Evolutionary conservation across 345 rosid species (phyloP), one percentile per base, ranked within the genome.

Genomic region (Mallotus nudiflorus): DNA sequence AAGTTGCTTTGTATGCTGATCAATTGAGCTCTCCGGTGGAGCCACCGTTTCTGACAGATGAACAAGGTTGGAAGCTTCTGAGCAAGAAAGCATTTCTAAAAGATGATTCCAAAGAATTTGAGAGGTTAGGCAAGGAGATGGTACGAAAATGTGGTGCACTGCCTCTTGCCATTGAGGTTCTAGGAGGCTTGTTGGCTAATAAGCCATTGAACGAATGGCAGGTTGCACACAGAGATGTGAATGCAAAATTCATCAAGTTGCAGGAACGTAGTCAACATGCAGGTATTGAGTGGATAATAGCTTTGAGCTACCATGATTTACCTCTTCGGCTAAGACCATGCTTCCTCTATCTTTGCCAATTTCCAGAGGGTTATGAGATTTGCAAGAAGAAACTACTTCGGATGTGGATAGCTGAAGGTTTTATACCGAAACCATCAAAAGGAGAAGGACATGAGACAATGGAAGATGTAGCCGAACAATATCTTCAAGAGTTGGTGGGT

Each of bases 91-190:
- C 63, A 18, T 59, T 59, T 33, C 63, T 22, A 0, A 15, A 10
- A 2, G 63, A 59, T 33, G 37, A 42, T 12, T 4, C 9, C 9
- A 1, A 5, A 12, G 46, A 52, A 37, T n/a, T 52, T 11, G 65
- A 61, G 16, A 46, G 15, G 15, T 28, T 62, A 0, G 76, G 68
- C 4, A 42, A 15, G 20, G 72, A 60, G 22, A 70, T 76, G 56
- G 45, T 68, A 14, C 37, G 42, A 20, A 62, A 63, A 54, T 75
- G 69, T 25, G 60, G 50, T 25, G 78, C 73, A 8, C 16, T 75
- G 16, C 78, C 78, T 18, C 46, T 75, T 0, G 78, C 74, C 24
- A 63, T 75, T 24, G 53, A 29, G 33, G 66, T 48, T 0, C 59
- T 66, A 12, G 76, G 68, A 20, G 58, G 69, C 8, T 18, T 71